Conservation (phyloP, 305 asterid species). For the Withania somnifera region DNA sequence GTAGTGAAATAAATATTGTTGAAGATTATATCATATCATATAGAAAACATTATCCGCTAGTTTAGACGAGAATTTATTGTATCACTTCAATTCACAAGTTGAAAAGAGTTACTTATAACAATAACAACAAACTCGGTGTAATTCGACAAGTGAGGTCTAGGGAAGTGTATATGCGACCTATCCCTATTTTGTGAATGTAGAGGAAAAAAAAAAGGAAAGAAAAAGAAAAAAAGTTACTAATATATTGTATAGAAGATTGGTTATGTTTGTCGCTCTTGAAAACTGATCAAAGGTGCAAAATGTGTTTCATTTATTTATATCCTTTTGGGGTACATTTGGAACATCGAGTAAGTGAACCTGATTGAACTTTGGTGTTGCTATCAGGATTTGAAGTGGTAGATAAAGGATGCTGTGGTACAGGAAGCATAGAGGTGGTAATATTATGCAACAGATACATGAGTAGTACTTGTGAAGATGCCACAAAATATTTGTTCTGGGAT, state of each 20-base stretch:
- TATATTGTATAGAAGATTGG: not conserved
- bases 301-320: not conserved
- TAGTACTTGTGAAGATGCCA: constrained; percentile 35
- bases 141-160: no score
- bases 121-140: no score
- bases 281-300: not conserved
- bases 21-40: no score
- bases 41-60: no score
- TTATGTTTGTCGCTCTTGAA: not conserved
- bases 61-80: no score
- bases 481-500: constrained; percentile 69
- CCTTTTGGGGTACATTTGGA: not conserved
- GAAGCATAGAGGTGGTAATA: constrained; percentile 36
- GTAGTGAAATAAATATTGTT: no score
- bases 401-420: constrained; percentile 78
- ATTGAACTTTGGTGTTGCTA: not conserved
- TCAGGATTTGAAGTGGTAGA: constrained; percentile 59
- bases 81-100: no score
- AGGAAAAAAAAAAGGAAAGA: no score
- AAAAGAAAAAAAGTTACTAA: not conserved
- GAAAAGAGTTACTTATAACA: no score
- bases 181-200: no score
- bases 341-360: not conserved
- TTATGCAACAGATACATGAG: constrained; percentile 40
- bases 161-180: no score